Evolutionary conservation across 2,329 filamentous ascomycete genomes (phyloP).

Genomic region (Penicillium sp.): DNA sequence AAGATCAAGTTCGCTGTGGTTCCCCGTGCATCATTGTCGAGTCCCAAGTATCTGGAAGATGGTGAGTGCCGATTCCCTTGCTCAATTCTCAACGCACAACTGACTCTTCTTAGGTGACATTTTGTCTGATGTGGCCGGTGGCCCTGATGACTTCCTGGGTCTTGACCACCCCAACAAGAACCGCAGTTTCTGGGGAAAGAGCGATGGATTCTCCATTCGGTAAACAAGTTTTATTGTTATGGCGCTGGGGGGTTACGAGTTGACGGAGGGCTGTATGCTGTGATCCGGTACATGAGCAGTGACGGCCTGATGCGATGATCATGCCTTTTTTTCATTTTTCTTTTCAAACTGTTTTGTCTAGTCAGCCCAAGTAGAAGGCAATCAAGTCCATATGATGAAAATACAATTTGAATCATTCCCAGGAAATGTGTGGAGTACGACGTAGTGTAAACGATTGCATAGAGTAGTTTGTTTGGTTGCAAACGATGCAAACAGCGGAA

Average conservation of each 20-base stretch:
- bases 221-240: constrained; percentile 34
- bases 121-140: constrained; percentile 64
- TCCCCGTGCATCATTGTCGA: constrained; percentile 69
- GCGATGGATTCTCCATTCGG: constrained; percentile 67
- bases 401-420: background rate
- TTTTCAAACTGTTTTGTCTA: constrained; percentile 4
- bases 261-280: constrained; percentile 21
- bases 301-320: constrained; percentile 20
- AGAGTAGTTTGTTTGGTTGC: constrained; percentile 28
- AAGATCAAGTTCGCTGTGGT: constrained; percentile 96
- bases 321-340: constrained; percentile 11
- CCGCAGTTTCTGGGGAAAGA: constrained; percentile 60
- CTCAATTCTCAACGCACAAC: background rate
- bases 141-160: constrained; percentile 74
- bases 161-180: constrained; percentile 66
- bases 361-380: constrained; percentile 9
- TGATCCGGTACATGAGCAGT: constrained; percentile 23
- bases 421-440: constrained; percentile 9
- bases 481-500: constrained; percentile 37
- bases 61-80: constrained; percentile 58
- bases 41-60: constrained; percentile 81
- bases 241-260: constrained; percentile 22
- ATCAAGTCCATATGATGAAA: constrained; percentile 3
- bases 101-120: constrained; percentile 44
- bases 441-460: constrained; percentile 8